Evolutionary conservation across 257 asterid genomes (phyloP).

Genomic region (Datura wrightii): DNA sequence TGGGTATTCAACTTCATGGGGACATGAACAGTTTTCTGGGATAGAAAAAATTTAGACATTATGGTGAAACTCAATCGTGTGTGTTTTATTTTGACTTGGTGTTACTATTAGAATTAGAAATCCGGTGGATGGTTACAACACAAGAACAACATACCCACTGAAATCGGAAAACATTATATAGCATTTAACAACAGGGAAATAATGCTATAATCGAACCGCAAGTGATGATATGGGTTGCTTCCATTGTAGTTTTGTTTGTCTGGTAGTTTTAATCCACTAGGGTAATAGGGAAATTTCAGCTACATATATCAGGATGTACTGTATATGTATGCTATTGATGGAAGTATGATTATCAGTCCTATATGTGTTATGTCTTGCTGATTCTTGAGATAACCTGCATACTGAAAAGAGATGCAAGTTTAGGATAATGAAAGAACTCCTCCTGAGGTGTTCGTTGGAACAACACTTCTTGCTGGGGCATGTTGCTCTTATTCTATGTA

Average conservation of each 20-base stretch:
- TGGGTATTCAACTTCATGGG: neutral
- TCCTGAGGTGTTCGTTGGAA: neutral
- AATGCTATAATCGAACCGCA: neutral
- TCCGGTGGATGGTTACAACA: neutral
- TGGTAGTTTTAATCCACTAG: neutral
- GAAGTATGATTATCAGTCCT: conserved; percentile 5
- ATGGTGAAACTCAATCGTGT: neutral
- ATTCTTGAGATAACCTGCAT: neutral
- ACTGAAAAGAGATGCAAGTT: neutral
- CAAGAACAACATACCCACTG: neutral
- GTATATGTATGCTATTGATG: neutral
- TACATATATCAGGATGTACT: neutral
- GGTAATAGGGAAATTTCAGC: conserved; percentile 12
- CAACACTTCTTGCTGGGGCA: neutral
- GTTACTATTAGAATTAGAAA: neutral
- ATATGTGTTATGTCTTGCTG: neutral
- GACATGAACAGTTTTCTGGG: neutral
- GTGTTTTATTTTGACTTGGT: neutral
- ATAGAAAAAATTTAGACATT: neutral
- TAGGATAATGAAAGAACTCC: neutral
- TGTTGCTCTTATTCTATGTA: neutral
- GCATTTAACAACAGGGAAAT: no score
- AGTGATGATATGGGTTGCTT: conserved; percentile 6
- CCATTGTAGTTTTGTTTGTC: neutral
- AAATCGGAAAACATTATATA: no score